Evolutionary conservation across 805 yeast species (phyloP).

Genomic region (Sugiyamaella chiloensis): DNA sequence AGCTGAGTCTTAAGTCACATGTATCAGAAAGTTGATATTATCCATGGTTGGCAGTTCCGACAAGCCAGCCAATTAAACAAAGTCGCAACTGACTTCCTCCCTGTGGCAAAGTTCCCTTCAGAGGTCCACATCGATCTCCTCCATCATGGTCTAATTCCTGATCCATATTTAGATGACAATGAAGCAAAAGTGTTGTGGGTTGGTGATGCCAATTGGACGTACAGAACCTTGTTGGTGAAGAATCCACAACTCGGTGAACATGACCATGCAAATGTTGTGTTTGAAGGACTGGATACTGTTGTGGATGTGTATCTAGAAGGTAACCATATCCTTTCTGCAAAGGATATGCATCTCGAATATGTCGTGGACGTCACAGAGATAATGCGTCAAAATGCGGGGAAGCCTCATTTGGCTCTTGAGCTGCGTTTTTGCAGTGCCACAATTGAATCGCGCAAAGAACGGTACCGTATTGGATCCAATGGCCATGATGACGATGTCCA

Average conservation of each 20-base stretch:
- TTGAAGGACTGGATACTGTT: constrained; percentile 23
- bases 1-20: too few species aligned
- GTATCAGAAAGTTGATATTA: not conserved
- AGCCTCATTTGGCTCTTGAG: not conserved
- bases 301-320: constrained; percentile 33
- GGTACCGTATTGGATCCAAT: constrained; percentile 5
- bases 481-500: constrained; percentile 7
- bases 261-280: constrained; percentile 14
- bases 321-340: constrained; percentile 33
- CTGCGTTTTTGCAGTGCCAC: constrained; percentile 1
- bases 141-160: constrained; percentile 38
- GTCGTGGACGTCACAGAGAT: constrained; percentile 29
- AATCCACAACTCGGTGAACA: not conserved
- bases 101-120: constrained; percentile 15
- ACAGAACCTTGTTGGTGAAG: constrained; percentile 21
- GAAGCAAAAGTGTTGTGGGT: constrained; percentile 48
- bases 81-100: constrained; percentile 4
- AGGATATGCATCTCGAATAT: constrained; percentile 43
- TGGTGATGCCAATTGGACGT: constrained; percentile 48
- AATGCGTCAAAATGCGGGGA: not conserved
- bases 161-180: constrained; percentile 44
- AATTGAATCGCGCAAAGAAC: constrained; percentile 1
- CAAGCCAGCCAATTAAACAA: constrained; percentile 2
- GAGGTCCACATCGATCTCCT: constrained; percentile 35
- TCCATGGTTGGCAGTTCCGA: constrained; percentile 10